Conservation (phyloP, 1,284 basidiomycete genomes). For the Cryptococcus sp. region DNA sequence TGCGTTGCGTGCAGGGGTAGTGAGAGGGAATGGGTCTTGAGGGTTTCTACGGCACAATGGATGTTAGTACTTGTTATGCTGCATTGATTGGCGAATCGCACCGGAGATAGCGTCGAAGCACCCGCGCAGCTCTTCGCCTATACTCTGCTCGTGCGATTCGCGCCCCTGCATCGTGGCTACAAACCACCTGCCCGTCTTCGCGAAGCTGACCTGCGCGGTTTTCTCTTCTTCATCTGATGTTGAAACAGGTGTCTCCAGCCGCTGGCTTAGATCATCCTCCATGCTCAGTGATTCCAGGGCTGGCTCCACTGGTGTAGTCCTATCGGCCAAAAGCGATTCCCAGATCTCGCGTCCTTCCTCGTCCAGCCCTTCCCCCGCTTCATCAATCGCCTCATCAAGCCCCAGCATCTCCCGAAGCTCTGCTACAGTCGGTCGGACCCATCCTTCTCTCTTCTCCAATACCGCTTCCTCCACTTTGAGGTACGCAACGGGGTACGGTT, state of each 20-base stretch:
- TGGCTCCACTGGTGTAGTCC: not conserved
- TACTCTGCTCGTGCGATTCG: slow-evolving; percentile 10
- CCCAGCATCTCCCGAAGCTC: slow-evolving; percentile 42
- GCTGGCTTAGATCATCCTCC: not conserved
- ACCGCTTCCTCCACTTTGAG: slow-evolving; percentile 71
- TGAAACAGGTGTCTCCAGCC: not conserved
- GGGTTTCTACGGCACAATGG: slow-evolving; percentile 27
- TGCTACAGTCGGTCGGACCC: slow-evolving; percentile 27
- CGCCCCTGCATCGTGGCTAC: slow-evolving; percentile 29
- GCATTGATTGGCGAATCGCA: slow-evolving; percentile 55
- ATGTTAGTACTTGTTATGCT: slow-evolving; percentile 45
- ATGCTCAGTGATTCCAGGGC: too few species aligned
- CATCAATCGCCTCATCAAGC: slow-evolving; percentile 14
- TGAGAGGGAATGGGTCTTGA: slow-evolving; percentile 57
- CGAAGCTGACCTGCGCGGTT: slow-evolving; percentile 18
- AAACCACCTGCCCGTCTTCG: slow-evolving; percentile 42
- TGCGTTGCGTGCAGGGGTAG: slow-evolving; percentile 67
- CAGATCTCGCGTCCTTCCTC: slow-evolving; percentile 18
- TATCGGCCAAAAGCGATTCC: slow-evolving; percentile 14
- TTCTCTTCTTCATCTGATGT: not conserved
- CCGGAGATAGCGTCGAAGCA: slow-evolving; percentile 36
- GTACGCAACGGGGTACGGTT: slow-evolving; percentile 75
- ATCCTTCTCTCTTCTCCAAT: slow-evolving; percentile 61
- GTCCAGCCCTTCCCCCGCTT: not conserved
- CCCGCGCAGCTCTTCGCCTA: slow-evolving; percentile 37